A percentile compares a stretch with the other conserved stretches of the same genome.
Conservation (phyloP, 495 filamentous ascomycete genomes). For the Paragyromitra xinjiangensis region DNA sequence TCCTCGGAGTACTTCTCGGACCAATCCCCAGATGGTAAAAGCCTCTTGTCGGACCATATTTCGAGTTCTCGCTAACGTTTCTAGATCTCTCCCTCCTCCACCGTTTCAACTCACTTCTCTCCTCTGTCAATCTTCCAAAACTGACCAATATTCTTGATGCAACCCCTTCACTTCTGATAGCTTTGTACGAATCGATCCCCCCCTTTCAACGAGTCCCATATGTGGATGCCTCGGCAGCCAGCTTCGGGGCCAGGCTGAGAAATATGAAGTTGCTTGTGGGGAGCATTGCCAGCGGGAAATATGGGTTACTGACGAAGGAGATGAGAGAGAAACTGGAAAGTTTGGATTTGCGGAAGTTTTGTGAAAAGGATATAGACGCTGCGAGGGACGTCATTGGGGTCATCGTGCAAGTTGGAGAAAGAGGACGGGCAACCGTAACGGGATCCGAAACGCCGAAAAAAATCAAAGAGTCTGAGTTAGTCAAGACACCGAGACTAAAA, state of each 20-base stretch:
- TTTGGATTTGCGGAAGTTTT: constrained; percentile 49
- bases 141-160: constrained; percentile 53
- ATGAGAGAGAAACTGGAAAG: constrained; percentile 56
- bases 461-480: neutral
- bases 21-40: constrained; percentile 44
- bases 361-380: constrained; percentile 44
- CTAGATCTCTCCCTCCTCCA: constrained; percentile 46
- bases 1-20: constrained; percentile 43
- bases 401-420: constrained; percentile 43
- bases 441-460: constrained; percentile 44
- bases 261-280: constrained; percentile 74
- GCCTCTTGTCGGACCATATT: neutral
- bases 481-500: constrained; percentile 30
- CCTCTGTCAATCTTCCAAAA: constrained; percentile 45
- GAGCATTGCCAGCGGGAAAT: constrained; percentile 69
- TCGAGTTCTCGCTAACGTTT: constrained; percentile 23
- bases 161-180: constrained; percentile 52
- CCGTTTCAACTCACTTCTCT: constrained; percentile 49
- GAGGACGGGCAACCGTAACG: constrained; percentile 21
- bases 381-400: constrained; percentile 38
- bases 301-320: constrained; percentile 65
- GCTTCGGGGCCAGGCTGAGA: constrained; percentile 41
- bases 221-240: constrained; percentile 27
- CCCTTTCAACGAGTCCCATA: constrained; percentile 51
- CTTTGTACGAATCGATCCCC: constrained; percentile 51